phyloP scores from a whole-genome alignment of 2,329 filamentous ascomycete genomes.

The Plectosphaerella plurivora region DNA sequence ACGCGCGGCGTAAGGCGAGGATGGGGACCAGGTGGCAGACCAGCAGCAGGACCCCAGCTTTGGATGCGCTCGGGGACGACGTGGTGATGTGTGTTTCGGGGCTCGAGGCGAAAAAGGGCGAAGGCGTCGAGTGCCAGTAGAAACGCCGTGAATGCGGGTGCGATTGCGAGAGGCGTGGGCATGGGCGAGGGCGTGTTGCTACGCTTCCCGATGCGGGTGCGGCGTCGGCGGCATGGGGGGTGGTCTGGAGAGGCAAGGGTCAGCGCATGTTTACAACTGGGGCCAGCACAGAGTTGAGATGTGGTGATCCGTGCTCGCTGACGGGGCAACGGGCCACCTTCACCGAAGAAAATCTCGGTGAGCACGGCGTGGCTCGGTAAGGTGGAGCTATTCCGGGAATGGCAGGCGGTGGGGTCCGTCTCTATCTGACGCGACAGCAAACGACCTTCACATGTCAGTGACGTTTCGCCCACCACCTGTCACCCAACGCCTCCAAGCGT shows the following conservation, averaged over 20 bases:
- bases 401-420: neutral
- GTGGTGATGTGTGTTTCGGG: conserved; percentile 14
- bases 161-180: neutral
- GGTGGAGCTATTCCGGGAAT: neutral
- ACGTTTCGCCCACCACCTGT: neutral
- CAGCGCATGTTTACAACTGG: conserved; percentile 1
- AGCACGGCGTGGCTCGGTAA: neutral
- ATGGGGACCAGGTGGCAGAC: conserved; percentile 23
- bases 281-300: conserved; percentile 2
- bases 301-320: conserved; percentile 2
- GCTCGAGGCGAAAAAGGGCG: neutral
- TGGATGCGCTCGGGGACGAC: conserved; percentile 20
- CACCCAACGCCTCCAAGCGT: neutral
- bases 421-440: neutral
- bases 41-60: conserved; percentile 31
- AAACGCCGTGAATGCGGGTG: neutral
- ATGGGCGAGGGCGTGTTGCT: conserved; percentile 8
- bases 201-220: conserved; percentile 9
- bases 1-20: conserved; percentile 16
- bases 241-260: neutral
- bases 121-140: neutral
- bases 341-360: neutral
- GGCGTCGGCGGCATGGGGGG: conserved; percentile 2
- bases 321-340: conserved; percentile 5
- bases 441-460: neutral